Evolutionary conservation across 495 filamentous ascomycete genomes (phyloP), one percentile per base, ranked within the genome.

Genomic region (Neurospora sp.): DNA sequence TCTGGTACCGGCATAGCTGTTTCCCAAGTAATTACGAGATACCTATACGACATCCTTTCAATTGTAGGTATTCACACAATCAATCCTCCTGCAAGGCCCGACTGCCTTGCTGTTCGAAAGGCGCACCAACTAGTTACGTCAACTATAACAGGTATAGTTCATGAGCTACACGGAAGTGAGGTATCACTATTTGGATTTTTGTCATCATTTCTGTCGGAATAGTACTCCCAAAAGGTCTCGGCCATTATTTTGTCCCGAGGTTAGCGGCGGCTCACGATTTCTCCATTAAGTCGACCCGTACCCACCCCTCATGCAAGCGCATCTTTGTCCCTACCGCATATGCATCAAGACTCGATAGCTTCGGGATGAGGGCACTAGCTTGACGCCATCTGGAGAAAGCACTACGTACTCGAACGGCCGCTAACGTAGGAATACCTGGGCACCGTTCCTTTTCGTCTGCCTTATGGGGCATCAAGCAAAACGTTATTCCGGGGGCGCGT

Each of bases 291-390:
- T 16, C 31, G 53, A 61, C 53, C 53, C 53, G 53, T 61, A 61
- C 53, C 53, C 53, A 61, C 12, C 53, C 70, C 69, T 59, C 74
- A 72, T 76, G 73, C 74, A 74, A 70, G 73, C 44, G 53, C 74
- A 69, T 70, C 73, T 70, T 73, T 70, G 42, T 39, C 70, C 39
- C 53, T 38, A 59, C 68, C 72, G 73, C 74, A 76, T 76, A 72
- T 76, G 74, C 74, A 74, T 47, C 71, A 71, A 76, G 40, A 16
- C 70, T 45, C 53, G 68, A 72, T 53, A 69, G 44, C 71, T 70
- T 68, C 39, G 27, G 27, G 9, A 73, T 61, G 40, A 74, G 39
- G 18, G 39, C 47, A 20, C 73, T 70, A 39, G 45, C 72, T 35
- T 61, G 12, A 61, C 14, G 53, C 53, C 53, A 35, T 70, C 68